Base-by-base conservation (phyloP, 176 grass and related monocot species). In the Juncus inflexus region DNA sequence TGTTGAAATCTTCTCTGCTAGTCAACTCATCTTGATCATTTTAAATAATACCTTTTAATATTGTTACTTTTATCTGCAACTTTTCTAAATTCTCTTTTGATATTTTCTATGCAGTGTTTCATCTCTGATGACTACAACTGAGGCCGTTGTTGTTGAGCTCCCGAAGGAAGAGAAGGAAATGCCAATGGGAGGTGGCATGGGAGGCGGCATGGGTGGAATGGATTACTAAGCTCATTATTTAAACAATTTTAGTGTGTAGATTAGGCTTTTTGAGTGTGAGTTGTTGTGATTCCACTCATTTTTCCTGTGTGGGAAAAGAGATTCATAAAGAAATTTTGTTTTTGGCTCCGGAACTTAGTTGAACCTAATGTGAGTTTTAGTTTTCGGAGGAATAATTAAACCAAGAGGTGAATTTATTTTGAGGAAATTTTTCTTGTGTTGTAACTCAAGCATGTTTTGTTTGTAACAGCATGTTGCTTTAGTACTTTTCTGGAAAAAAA, bases 81-180 rank as follows among this genome's bases (percentile, higher is more conserved):
- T 43, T 12, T 13, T 54, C 12, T 42, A 7, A 35, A 66, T 55
- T 45, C 15, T 4, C 37, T 47, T 41, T 28, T 28, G 19, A 28
- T 28, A 28, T 28, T 28, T 28, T 28, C 19, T 28, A 0, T 60
- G 3, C 80, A 99, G 94, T 19, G 94, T 99, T 67, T 92, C 94
- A 2, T 99, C 94, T 1, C 68, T 99, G 64, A 90, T 99, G 94
- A 99, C 94, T 28, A 92, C 94, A 3, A 99, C 94, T 0, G 94
- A 99, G 61, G 74, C 94, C 12, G 79, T 99, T 53, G 77, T 99
- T n/a, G 89, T 92, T 5, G 94, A 99, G 70, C 64, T 73, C 2
- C 94, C 94, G 1, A 99, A 92, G 55, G 85, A 86, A 42, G 94
- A 99, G 77, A 86, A 88, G 38, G 85, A 83, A 42, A 80, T 40